Conservation (phyloP, 2,329 filamentous ascomycete species). For the Trichoderma citrinoviride region DNA sequence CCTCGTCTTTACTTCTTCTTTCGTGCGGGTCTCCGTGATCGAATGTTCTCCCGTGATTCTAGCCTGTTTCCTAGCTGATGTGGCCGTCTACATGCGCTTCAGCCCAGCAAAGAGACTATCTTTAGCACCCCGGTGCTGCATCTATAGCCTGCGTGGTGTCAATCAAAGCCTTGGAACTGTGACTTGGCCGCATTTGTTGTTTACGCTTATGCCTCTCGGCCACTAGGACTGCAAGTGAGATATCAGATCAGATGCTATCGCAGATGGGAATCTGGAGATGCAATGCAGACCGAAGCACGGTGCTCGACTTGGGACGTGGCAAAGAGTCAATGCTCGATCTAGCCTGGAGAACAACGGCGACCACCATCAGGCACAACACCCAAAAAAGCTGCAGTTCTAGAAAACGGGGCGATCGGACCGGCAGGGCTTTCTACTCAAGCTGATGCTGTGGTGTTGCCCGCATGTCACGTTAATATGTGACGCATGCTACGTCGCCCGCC, state of each 20-base stretch:
- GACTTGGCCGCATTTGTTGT: slow-evolving; percentile 1
- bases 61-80: slow-evolving; percentile 5
- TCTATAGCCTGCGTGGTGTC: slow-evolving; percentile 10
- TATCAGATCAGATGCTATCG: not conserved
- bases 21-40: slow-evolving; percentile 12
- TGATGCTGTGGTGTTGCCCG: not conserved
- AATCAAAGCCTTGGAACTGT: not conserved
- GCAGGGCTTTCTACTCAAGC: not conserved
- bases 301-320: no score
- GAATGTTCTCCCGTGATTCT: slow-evolving; percentile 14
- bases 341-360: no score
- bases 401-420: not conserved
- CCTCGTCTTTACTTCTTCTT: slow-evolving; percentile 11
- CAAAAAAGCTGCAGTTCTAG: not conserved
- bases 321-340: no score
- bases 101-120: slow-evolving; percentile 1
- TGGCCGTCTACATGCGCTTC: not conserved
- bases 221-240: not conserved
- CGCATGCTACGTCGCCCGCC: not conserved
- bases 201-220: not conserved
- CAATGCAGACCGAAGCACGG: not conserved
- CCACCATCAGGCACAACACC: no score
- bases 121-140: slow-evolving; percentile 15
- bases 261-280: not conserved
- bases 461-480: slow-evolving; percentile 14